These are phyloP conservation scores for Darksidea phi DNA, from an alignment of 495 filamentous ascomycete genomes.

Conservation along the genomic window DNA sequence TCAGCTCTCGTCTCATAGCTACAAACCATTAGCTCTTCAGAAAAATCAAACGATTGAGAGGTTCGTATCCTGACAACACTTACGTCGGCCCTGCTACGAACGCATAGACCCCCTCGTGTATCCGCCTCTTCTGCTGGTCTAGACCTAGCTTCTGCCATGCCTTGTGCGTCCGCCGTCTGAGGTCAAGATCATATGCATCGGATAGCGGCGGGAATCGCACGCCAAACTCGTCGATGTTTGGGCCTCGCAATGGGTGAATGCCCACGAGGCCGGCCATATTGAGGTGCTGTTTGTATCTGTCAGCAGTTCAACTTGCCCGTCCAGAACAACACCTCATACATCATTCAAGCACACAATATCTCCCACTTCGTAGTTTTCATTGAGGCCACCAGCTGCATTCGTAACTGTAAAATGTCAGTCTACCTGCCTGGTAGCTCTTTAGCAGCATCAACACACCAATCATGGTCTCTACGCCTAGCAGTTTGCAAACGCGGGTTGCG, in stretches of 20 bases:
- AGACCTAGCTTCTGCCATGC: constrained; percentile 57
- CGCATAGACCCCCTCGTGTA: constrained; percentile 76
- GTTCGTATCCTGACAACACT: constrained; percentile 17
- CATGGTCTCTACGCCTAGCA: constrained; percentile 63
- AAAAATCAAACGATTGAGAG: no score
- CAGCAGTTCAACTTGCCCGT: not conserved
- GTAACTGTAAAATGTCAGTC: constrained; percentile 52
- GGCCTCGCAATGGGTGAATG: constrained; percentile 67
- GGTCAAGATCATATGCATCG: constrained; percentile 72
- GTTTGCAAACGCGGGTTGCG: constrained; percentile 67
- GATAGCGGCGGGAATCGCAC: constrained; percentile 69
- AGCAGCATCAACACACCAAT: constrained; percentile 49
- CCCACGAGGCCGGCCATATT: constrained; percentile 72
- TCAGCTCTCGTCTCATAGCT: constrained; percentile 78
- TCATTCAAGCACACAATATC: constrained; percentile 74
- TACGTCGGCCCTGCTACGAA: constrained; percentile 71
- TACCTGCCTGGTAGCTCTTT: not conserved
- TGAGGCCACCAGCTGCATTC: constrained; percentile 74
- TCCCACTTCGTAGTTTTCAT: constrained; percentile 65
- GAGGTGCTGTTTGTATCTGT: constrained; percentile 51
- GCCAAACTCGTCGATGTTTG: constrained; percentile 67
- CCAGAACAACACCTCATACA: constrained; percentile 44
- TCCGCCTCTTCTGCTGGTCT: constrained; percentile 45
- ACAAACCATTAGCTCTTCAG: constrained; percentile 12
- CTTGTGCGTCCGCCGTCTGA: constrained; percentile 60